phyloP scores from a whole-genome alignment of 139 green algal species.

The Deuterostichococcus epilithicus region DNA sequence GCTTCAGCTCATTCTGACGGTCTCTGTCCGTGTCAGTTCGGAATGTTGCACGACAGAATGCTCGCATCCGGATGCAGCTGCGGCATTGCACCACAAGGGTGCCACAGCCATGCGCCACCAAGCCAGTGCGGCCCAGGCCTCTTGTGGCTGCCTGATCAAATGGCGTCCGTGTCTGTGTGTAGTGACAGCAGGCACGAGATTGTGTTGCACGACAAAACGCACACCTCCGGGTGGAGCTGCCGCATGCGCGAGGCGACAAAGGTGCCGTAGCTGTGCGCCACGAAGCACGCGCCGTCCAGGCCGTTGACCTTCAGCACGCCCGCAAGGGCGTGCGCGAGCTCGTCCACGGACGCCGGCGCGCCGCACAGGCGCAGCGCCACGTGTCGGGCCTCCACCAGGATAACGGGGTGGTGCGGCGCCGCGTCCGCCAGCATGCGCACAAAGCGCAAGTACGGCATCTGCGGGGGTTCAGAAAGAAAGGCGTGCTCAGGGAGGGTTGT shows the following conservation, averaged over 20 bases:
- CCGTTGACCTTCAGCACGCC: slow-evolving; percentile 18
- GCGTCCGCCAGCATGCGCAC: slow-evolving; percentile 15
- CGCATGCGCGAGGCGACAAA: slow-evolving; percentile 39
- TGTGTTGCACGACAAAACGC: slow-evolving; percentile 10
- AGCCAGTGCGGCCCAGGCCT: no score
- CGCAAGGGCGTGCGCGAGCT: slow-evolving; percentile 25
- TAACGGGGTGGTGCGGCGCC: slow-evolving; percentile 15
- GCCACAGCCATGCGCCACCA: no score
- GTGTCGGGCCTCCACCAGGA: slow-evolving; percentile 35
- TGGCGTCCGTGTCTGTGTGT: no score
- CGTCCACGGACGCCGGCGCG: slow-evolving; percentile 26
- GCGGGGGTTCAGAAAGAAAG: neutral
- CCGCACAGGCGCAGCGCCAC: slow-evolving; percentile 34
- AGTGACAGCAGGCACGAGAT: neutral
- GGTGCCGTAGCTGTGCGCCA: slow-evolving; percentile 50
- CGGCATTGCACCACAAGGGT: no score
- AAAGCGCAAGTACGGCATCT: slow-evolving; percentile 42
- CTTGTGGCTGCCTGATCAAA: no score
- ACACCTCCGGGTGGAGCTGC: slow-evolving; percentile 29
- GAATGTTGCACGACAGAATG: no score
- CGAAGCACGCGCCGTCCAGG: slow-evolving; percentile 26
- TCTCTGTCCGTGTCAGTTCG: no score
- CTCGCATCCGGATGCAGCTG: no score
- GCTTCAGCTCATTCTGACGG: no score
- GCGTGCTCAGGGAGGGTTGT: no score